Evolutionary conservation across 2,329 filamentous ascomycete species (phyloP), one percentile per base, ranked within the genome.

Genomic region (Reticulascus tulasneorum): DNA sequence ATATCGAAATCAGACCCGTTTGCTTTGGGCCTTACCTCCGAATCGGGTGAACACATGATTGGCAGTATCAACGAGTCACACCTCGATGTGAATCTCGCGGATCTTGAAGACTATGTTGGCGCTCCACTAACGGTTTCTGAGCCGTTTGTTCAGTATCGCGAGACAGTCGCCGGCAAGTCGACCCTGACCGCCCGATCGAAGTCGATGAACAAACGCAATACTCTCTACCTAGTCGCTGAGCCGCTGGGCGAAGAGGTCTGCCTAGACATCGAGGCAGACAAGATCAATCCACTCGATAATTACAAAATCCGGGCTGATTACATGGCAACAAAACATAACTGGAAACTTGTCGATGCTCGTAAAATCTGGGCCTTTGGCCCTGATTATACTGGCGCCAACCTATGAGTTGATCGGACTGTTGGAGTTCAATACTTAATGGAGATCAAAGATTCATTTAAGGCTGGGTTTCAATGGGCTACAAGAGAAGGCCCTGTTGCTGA

Each of bases 141-240:
- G 77, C 93, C 93, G 52, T 93, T 98, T 65, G 93, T 97, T 62
- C 81, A 88, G 67, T 98, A 94, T 84, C 90, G 93, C 81, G 93
- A 98, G 82, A 94, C 91, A 49, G 91, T 98, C 60, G 69, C 70
- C 54, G 77, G 50, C 59, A 82, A 81, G 63, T 97, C 93, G 37
- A 87, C 82, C 79, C 97, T 97, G 60, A 94, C 87, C 61, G 93
- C 93, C 54, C 79, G 98, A 59, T 97, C 93, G 71, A 98, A 98
- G 80, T 98, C 93, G 31, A 93, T 93, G 75, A 98, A 98, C 86
- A 98, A 98, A 88, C 93, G 98, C 86, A 98, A 98, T 81, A 90
- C 93, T 89, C 79, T 98, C 45, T 98, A 97, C 79, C 83, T 98
- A 73, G 80, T 79, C 68, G 93, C 93, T 50, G 74, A 89, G 72